These are phyloP conservation scores for Macrolepiota dolichaula DNA, from an alignment of 768 basidiomycete species.

Conservation along the genomic window DNA sequence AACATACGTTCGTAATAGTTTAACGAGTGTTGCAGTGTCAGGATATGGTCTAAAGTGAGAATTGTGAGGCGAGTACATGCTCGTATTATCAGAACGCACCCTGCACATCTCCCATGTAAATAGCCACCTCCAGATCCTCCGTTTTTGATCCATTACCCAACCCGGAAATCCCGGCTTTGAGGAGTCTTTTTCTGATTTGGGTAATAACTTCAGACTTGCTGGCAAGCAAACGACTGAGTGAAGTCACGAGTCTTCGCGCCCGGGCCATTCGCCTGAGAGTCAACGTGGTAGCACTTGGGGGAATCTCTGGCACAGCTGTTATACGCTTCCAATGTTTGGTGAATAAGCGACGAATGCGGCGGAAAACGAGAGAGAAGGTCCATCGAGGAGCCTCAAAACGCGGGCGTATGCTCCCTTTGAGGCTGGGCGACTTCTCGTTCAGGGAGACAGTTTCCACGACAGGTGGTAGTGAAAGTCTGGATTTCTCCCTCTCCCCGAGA, in stretches of 20 bases:
- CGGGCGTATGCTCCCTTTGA: constrained; percentile 21
- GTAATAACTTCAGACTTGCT: constrained; percentile 82
- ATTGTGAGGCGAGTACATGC: constrained; percentile 8
- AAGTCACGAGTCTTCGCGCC: constrained; percentile 75
- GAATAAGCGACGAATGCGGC: constrained; percentile 32
- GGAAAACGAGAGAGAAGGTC: constrained; percentile 31
- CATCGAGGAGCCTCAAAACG: constrained; percentile 30
- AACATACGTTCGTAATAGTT: constrained; percentile 86
- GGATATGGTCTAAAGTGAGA: constrained; percentile 70
- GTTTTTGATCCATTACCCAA: constrained; percentile 35
- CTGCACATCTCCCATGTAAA: constrained; percentile 90
- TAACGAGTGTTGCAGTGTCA: constrained; percentile 81
- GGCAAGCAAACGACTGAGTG: constrained; percentile 68
- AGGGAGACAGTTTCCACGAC: constrained; percentile 18
- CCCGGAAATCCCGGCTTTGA: constrained; percentile 31
- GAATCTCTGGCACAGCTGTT: constrained; percentile 16
- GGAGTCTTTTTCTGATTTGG: constrained; percentile 72
- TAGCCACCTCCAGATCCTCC: constrained; percentile 68
- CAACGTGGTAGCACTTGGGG: constrained; percentile 32
- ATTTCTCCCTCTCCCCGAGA: background rate
- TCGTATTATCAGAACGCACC: constrained; percentile 45
- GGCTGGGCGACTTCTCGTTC: constrained; percentile 19
- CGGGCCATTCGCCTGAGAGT: constrained; percentile 78
- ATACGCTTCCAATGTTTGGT: constrained; percentile 19
- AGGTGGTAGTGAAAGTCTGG: background rate